Evolutionary conservation across 2,329 filamentous ascomycete species (phyloP).

Genomic region (Cytospora piceicola): DNA sequence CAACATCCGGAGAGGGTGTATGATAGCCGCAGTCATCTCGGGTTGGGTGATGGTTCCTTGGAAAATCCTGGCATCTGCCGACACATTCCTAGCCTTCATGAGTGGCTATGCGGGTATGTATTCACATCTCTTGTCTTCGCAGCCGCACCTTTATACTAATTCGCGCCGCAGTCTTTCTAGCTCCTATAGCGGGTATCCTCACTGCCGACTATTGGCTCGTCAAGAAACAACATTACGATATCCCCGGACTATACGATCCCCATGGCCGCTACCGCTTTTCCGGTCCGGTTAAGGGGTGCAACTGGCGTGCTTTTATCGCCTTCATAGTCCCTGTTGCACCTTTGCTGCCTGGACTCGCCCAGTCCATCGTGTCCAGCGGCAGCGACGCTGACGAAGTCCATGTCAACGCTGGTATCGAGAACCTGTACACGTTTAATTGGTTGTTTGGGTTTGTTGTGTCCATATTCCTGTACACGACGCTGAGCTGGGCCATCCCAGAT

Average conservation of each 20-base stretch:
- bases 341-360: conserved; percentile 32
- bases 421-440: conserved; percentile 40
- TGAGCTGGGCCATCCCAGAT: conserved; percentile 55
- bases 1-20: conserved; percentile 61
- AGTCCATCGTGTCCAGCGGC: conserved; percentile 30
- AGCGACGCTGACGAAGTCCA: conserved; percentile 12
- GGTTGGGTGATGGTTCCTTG: conserved; percentile 61
- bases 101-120: conserved; percentile 42
- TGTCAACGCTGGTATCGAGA: conserved; percentile 34
- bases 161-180: conserved; percentile 23
- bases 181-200: conserved; percentile 46
- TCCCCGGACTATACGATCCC: conserved; percentile 48
- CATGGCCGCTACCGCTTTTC: conserved; percentile 46
- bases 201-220: conserved; percentile 39
- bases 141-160: not conserved
- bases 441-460: conserved; percentile 44
- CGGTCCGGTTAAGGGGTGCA: conserved; percentile 34
- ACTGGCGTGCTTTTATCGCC: conserved; percentile 41
- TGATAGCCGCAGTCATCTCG: conserved; percentile 60
- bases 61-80: conserved; percentile 58
- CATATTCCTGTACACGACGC: conserved; percentile 56
- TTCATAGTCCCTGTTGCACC: conserved; percentile 38
- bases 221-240: conserved; percentile 43
- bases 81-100: conserved; percentile 53
- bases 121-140: not conserved